phyloP scores from a whole-genome alignment of 1,139 yeast genomes.

The Taphrina confusa region DNA sequence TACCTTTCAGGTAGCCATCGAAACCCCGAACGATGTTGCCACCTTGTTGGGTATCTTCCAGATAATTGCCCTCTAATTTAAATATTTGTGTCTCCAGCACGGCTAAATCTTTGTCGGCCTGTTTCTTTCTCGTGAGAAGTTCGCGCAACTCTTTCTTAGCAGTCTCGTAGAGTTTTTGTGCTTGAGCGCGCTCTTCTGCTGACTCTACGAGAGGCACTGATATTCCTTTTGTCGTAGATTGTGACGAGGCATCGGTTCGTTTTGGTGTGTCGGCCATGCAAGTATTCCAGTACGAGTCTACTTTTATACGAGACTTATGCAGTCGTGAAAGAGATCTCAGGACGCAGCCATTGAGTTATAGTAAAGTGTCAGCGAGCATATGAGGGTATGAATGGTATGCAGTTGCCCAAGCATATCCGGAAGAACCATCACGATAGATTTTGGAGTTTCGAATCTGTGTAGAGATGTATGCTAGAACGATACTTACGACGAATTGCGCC shows the following conservation, averaged over 20 bases:
- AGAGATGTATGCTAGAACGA: too few relatives aligned
- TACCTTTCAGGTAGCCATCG: conserved; percentile 68
- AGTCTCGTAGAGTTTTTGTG: conserved; percentile 61
- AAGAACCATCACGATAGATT: too few relatives aligned
- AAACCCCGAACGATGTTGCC: conserved; percentile 90
- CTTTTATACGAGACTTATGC: too few relatives aligned
- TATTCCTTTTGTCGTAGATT: not conserved
- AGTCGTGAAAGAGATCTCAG: too few relatives aligned
- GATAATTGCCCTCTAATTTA: conserved; percentile 75
- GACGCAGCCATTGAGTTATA: too few relatives aligned
- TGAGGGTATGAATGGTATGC: too few relatives aligned
- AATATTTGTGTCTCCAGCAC: conserved; percentile 76
- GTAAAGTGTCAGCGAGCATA: too few relatives aligned
- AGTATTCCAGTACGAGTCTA: too few relatives aligned
- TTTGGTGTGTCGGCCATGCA: conserved; percentile 6
- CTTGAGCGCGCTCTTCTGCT: conserved; percentile 17
- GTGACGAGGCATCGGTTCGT: not conserved
- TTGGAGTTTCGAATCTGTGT: too few relatives aligned
- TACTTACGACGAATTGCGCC: too few relatives aligned
- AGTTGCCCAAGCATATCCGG: too few relatives aligned
- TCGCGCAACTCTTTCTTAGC: conserved; percentile 68
- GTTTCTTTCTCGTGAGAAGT: conserved; percentile 64
- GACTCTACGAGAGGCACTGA: not conserved
- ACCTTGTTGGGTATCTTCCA: conserved; percentile 61
- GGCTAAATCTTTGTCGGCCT: conserved; percentile 62